Evolutionary conservation across 345 rosid genomes (phyloP).

Genomic region (Acer campestre): DNA sequence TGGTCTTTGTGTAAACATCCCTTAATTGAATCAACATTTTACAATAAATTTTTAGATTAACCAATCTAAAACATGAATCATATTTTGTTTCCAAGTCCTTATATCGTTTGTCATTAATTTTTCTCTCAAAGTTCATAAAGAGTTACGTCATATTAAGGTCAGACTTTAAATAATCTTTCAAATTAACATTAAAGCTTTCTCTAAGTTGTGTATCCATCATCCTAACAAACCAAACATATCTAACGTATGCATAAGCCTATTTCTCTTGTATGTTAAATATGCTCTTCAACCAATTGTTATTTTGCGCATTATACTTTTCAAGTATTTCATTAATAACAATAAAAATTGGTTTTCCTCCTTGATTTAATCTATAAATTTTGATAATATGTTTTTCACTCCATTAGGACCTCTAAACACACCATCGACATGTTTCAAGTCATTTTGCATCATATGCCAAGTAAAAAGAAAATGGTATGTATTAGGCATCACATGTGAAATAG

Average conservation of each 20-base stretch:
- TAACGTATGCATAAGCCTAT: no score
- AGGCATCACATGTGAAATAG: no score
- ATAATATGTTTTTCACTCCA: not conserved
- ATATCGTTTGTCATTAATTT: not conserved
- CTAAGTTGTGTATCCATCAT: no score
- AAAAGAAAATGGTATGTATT: no score
- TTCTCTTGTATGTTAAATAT: not conserved
- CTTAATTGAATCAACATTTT: not conserved
- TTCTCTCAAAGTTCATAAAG: no score
- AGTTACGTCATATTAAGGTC: no score
- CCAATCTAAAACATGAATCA: not conserved
- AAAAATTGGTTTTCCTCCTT: not conserved
- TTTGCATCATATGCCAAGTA: not conserved
- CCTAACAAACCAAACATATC: no score
- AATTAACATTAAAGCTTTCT: no score
- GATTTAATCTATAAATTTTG: not conserved
- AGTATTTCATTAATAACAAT: not conserved
- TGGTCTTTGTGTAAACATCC: not conserved
- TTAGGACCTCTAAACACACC: not conserved
- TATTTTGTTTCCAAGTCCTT: not conserved
- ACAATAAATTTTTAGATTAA: no score
- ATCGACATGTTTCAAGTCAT: not conserved
- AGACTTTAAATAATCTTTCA: no score
- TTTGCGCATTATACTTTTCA: not conserved
- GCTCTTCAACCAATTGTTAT: not conserved